These are phyloP conservation scores for Dictyostelium firmibasis DNA, from an alignment of 78 protist genomes.

Conservation along the genomic window DNA sequence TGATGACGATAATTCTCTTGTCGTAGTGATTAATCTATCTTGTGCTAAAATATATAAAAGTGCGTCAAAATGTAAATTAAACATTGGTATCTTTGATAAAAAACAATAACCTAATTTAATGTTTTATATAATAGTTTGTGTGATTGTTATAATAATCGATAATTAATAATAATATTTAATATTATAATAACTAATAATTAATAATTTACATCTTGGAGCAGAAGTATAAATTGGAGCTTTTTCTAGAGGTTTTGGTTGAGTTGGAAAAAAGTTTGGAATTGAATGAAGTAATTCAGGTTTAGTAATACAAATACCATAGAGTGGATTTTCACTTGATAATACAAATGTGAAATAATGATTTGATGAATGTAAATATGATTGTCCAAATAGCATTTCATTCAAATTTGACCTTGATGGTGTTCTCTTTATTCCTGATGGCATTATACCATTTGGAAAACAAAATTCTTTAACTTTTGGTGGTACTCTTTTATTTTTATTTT, in stretches of 20 bases:
- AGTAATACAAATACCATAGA: constrained; percentile 66
- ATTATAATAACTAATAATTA: not conserved
- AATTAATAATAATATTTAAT: not conserved
- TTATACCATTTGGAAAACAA: constrained; percentile 77
- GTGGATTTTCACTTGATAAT: constrained; percentile 55
- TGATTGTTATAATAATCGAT: not conserved
- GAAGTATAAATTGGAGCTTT: constrained; percentile 25
- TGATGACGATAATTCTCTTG: constrained; percentile 50
- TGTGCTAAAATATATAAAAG: constrained; percentile 67
- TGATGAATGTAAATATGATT: constrained; percentile 55
- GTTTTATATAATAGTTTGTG: not conserved
- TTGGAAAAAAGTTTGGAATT: constrained; percentile 57
- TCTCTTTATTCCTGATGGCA: constrained; percentile 32
- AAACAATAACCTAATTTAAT: constrained; percentile 44
- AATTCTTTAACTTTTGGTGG: constrained; percentile 73
- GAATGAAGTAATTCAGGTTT: constrained; percentile 64
- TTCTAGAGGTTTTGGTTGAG: constrained; percentile 50
- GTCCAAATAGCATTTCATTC: constrained; percentile 64
- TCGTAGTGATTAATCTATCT: constrained; percentile 63
- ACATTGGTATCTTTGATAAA: constrained; percentile 50
- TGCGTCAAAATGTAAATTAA: constrained; percentile 54
- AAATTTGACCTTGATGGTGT: constrained; percentile 54
- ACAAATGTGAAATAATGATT: constrained; percentile 51
- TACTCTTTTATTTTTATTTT: not conserved
- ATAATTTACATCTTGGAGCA: constrained; percentile 53